Conservation (phyloP, 2,329 filamentous ascomycete genomes). For the Colletotrichum liriopes region DNA sequence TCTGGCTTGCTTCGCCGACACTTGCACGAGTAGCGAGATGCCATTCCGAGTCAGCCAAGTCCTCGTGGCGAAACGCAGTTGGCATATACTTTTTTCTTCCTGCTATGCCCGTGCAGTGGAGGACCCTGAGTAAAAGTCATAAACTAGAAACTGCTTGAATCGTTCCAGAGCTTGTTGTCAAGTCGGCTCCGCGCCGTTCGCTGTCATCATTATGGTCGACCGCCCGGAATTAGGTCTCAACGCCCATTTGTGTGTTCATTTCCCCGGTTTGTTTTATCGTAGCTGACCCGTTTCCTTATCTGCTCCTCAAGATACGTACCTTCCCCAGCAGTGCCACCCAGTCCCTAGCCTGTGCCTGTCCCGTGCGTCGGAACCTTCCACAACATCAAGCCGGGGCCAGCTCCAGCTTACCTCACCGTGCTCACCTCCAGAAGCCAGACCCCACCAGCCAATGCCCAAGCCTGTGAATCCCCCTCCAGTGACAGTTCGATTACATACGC, state of each 20-base stretch:
- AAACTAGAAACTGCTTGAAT: background rate
- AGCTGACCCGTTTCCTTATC: constrained; percentile 21
- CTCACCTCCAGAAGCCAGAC: constrained; percentile 8
- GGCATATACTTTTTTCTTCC: constrained; percentile 6
- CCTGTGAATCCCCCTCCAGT: constrained; percentile 33
- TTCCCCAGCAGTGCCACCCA: background rate
- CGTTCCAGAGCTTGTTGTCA: background rate
- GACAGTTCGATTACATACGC: constrained; percentile 40
- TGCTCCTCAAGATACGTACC: background rate
- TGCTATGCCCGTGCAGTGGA: background rate
- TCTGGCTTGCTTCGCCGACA: constrained; percentile 27
- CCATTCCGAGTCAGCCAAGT: constrained; percentile 33
- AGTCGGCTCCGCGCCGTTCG: background rate
- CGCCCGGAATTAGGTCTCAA: constrained; percentile 19
- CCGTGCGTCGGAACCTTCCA: constrained; percentile 38
- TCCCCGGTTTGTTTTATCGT: constrained; percentile 29
- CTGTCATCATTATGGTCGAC: constrained; percentile 5
- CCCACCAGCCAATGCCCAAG: constrained; percentile 30
- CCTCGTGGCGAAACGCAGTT: constrained; percentile 12
- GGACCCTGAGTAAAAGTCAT: background rate
- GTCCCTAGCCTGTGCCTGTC: background rate
- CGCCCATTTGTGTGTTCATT: constrained; percentile 28
- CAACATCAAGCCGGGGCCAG: constrained; percentile 22
- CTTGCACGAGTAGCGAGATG: constrained; percentile 24
- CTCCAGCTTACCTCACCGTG: constrained; percentile 24